A percentile compares a stretch with the other conserved stretches of the same genome.
phyloP scores from a whole-genome alignment of 176 grass and related monocot species.

The Aegilops umbellulata region DNA sequence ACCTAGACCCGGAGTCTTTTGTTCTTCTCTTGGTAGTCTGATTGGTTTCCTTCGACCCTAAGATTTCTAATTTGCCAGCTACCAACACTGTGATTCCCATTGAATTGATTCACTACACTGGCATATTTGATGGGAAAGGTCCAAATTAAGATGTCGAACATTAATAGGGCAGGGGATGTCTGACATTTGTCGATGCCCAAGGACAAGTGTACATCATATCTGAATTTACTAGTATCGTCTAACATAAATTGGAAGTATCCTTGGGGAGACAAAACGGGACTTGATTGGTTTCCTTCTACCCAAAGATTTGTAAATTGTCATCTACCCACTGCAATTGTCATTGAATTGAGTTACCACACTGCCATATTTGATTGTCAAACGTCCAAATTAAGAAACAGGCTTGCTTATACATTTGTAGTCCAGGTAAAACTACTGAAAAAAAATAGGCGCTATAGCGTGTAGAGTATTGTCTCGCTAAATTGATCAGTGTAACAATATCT shows the following conservation, averaged over 20 bases:
- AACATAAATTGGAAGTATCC: neutral
- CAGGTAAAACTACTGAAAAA: no score
- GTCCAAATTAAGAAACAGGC: no score
- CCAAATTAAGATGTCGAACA: neutral
- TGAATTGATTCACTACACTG: neutral
- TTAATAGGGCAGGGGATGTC: no score
- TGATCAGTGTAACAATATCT: no score
- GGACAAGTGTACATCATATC: neutral
- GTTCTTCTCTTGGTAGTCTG: neutral
- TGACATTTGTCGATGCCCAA: neutral
- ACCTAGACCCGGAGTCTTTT: no score
- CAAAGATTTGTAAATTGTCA: neutral
- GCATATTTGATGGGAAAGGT: neutral
- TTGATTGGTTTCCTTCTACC: conserved; percentile 19
- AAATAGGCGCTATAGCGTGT: no score
- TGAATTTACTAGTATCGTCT: neutral
- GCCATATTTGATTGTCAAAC: neutral
- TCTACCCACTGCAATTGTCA: neutral
- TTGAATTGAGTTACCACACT: neutral
- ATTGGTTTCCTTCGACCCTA: conserved; percentile 29
- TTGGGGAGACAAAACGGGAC: neutral
- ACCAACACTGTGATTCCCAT: neutral
- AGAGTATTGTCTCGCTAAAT: no score
- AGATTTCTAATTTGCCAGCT: neutral
- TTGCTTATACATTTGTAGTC: no score